phyloP scores from a whole-genome alignment of 192 early-diverging fungal species.

The Pecoramyces ruminantium region DNA sequence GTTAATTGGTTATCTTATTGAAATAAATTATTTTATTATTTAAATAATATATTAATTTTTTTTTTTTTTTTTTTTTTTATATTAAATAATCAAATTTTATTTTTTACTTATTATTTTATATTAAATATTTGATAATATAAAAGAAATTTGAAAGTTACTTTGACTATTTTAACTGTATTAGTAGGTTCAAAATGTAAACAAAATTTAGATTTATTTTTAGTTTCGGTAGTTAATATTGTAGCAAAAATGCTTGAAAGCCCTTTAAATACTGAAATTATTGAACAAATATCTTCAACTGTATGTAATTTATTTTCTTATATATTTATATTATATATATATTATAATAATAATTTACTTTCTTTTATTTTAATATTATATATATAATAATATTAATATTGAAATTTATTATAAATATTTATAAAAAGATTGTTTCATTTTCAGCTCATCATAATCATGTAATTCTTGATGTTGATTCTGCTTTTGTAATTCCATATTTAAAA shows the following conservation, averaged over 20 bases:
- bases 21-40: too few relatives aligned
- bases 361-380: too few relatives aligned
- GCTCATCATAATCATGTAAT: background rate
- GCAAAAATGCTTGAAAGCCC: conserved; percentile 33
- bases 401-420: too few relatives aligned
- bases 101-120: too few relatives aligned
- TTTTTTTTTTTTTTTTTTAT: too few relatives aligned
- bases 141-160: conserved; percentile 45
- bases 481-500: conserved; percentile 2
- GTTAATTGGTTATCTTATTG: background rate
- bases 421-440: background rate
- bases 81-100: too few relatives aligned
- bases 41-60: too few relatives aligned
- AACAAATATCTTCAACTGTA: conserved; percentile 41
- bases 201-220: conserved; percentile 68
- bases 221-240: conserved; percentile 48
- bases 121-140: background rate
- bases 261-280: conserved; percentile 37
- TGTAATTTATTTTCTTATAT: background rate
- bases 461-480: background rate
- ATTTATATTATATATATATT: too few relatives aligned
- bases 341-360: too few relatives aligned
- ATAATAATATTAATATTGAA: too few relatives aligned
- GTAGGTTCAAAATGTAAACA: conserved; percentile 41
- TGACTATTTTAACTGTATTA: conserved; percentile 59